Base-by-base conservation (phyloP, 768 basidiomycete genomes). In the Mycena chlorophos region DNA sequence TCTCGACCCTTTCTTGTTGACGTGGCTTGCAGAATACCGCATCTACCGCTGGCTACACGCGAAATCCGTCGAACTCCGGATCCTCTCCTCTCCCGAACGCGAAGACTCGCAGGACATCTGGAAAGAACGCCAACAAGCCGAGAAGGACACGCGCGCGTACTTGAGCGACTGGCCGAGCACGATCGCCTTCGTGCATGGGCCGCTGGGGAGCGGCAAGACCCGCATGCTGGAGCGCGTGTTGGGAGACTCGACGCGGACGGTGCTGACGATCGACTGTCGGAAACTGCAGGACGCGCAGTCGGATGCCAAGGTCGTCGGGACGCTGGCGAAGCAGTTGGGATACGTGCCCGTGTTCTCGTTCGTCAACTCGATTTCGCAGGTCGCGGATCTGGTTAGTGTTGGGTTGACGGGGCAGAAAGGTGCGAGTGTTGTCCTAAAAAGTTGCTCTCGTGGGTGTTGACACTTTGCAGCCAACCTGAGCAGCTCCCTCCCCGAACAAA, bases 331-430 rank as follows among this genome's bases (percentile, higher is more conserved):
- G 5, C 91, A 97, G 64, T 92, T 89, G 0, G 94, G 96, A 29
- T 93, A 92, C 66, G 88, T 85, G 79, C 95, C 94, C 4, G 79
- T 92, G 5, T 96, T 97, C 72, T 87, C 87, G 4, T 89, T 94
- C 72, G 74, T 92, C 48, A 86, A 87, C 63, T 92, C 89, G 0
- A 71, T 92, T 66, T 89, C 82, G 63, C 88, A 83, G 59, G 72
- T 98, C 54, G 83, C 98, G 58, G 96, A 98, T 68, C 79, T 98
- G n/a, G 94, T 91, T 1, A 88, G 87, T 56, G 82, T 94, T 38
- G 95, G 95, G 1, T 66, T 98, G n/a, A 97, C 97, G 62, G 97
- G 97, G 2, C 94, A 97, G 67, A 98, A 98, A 75, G 83, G 91
- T 88, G 51, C 5, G 70, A 47, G 39, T 48, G 25, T 8, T n/a